A percentile compares a stretch with the other conserved stretches of the same genome.
phyloP scores from a whole-genome alignment of 2,329 filamentous ascomycete species.

The Aspergillus tanneri region DNA sequence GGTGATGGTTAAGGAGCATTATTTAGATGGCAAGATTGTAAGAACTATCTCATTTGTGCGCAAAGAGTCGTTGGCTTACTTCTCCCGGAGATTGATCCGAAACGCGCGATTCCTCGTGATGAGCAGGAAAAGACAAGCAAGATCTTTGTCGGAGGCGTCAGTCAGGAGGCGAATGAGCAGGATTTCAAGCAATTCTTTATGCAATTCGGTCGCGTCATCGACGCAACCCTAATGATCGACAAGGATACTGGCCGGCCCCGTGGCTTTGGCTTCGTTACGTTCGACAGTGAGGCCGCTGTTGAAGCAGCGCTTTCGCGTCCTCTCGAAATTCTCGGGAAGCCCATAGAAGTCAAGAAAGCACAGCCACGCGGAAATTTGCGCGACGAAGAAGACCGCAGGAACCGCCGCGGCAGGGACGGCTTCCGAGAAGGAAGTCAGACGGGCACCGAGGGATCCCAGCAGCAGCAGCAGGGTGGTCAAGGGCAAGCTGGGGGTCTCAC shows the following conservation, averaged over 20 bases:
- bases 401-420: conserved; percentile 41
- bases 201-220: conserved; percentile 92
- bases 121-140: conserved; percentile 98
- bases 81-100: conserved; percentile 79
- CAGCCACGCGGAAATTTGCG: conserved; percentile 92
- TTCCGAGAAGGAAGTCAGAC: conserved; percentile 43
- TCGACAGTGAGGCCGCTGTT: conserved; percentile 92
- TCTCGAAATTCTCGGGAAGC: conserved; percentile 90
- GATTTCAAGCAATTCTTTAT: conserved; percentile 97
- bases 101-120: conserved; percentile 92
- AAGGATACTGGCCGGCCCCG: conserved; percentile 97
- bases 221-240: conserved; percentile 99
- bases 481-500: conserved; percentile 68
- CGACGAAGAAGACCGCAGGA: conserved; percentile 75
- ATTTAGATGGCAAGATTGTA: conserved; percentile 97
- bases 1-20: conserved; percentile 99
- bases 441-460: conserved; percentile 34
- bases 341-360: conserved; percentile 97
- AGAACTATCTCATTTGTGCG: conserved; percentile 37
- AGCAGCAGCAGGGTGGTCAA: conserved; percentile 50
- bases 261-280: conserved; percentile 97
- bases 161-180: conserved; percentile 92
- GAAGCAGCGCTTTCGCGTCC: conserved; percentile 83
- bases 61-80: conserved; percentile 23
- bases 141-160: conserved; percentile 97